Base-by-base conservation (phyloP, 2,329 filamentous ascomycete genomes). In the Pseudogymnoascus destructans region DNA sequence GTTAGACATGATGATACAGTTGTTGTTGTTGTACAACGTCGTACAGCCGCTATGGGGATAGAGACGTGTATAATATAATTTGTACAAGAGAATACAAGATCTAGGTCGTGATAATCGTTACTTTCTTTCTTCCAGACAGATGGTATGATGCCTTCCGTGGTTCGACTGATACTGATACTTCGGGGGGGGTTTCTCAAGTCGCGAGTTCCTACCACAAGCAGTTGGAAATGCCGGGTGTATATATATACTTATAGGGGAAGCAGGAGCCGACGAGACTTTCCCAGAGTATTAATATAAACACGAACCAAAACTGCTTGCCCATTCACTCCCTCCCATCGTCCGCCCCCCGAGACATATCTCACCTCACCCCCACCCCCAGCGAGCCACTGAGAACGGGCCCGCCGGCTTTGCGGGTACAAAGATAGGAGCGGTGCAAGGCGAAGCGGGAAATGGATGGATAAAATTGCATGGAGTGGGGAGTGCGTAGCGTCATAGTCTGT, bases 1-100 rank as follows among this genome's bases (percentile, higher is more conserved):
- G 71, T 75, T 79, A 65, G 85, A 83, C 86, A 90, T 91, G 64
- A 64, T 76, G 66, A 56, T 56, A 52, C 46, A 52, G 23, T 17
- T 52, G 17, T 4, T 35, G 35, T 38, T 27, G 23, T 30, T 52
- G 46, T 30, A 52, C 46, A 11, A 52, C 25, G 46, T 52, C 25
- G 46, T 52, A 52, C 25, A 52, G 23, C 46, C 46, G n/a, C 9
- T 27, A 30, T 30, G 3, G 9, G 10, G 15, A 52, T 52, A 52
- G 15, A 7, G 40, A 5, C 25, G 46, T 52, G 46, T 52, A 52
- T 3, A 52, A 30, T 30, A 52, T 30, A 52, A 7, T 52, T 30
- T 52, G 46, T 52, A 52, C 46, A 52, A 30, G 46, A 52, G n/a
- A 52, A 52, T 52, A 52, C 46, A 52, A 19, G 9, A 5, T 52